These are phyloP conservation scores for Sanghuangporus weigelae DNA, from an alignment of 1,284 basidiomycete genomes.

Conservation along the genomic window DNA sequence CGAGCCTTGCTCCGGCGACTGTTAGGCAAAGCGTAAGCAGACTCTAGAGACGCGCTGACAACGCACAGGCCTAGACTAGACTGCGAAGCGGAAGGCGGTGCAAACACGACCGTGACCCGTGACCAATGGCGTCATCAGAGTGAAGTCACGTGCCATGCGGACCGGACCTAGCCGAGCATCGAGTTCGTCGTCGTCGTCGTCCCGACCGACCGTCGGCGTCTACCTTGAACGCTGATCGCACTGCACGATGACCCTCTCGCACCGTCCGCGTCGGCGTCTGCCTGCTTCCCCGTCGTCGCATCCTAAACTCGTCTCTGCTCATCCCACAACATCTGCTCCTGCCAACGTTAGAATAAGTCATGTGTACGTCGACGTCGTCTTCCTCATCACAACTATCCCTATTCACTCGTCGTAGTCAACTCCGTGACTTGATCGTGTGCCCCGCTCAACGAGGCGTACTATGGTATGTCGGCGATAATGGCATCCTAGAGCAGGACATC, in stretches of 20 bases:
- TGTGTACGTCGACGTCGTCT: constrained; percentile 57
- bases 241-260: constrained; percentile 6
- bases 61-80: too few relatives aligned
- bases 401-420: constrained; percentile 45
- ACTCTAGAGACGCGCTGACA: too few relatives aligned
- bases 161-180: not conserved
- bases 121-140: not conserved
- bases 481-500: constrained; percentile 67
- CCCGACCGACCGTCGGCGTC: not conserved
- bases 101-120: too few relatives aligned
- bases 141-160: not conserved
- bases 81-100: too few relatives aligned
- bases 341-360: constrained; percentile 59
- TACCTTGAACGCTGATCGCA: not conserved
- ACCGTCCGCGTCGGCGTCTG: not conserved
- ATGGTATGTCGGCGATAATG: constrained; percentile 52
- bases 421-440: constrained; percentile 71
- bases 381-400: not conserved
- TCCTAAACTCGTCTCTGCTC: constrained; percentile 27
- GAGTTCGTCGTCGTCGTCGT: not conserved
- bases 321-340: constrained; percentile 40
- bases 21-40: too few relatives aligned
- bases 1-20: too few relatives aligned
- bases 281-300: not conserved
- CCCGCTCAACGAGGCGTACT: constrained; percentile 63